Percentiles rank a stretch among this genome's conserved stretches.
Evolutionary conservation across 352 stramenopile species (phyloP).

Genomic region (Plasmopara muralis): DNA sequence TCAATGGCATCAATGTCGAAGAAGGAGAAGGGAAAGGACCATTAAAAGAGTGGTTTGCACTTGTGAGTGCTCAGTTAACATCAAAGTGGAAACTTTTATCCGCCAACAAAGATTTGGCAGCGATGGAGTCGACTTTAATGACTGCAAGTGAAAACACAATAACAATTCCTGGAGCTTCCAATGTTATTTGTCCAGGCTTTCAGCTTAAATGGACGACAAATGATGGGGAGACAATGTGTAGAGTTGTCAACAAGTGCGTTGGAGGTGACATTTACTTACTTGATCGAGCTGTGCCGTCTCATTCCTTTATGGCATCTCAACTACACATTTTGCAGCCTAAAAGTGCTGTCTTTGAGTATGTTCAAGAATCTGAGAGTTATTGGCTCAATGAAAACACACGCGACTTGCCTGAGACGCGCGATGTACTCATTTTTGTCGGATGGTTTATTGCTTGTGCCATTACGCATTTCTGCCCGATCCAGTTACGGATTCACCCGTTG

Average conservation of each 20-base stretch:
- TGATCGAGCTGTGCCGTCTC: slow-evolving; percentile 30
- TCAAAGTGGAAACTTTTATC: slow-evolving; percentile 43
- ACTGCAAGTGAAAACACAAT: slow-evolving; percentile 47
- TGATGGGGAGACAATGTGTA: slow-evolving; percentile 23
- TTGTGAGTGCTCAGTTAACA: slow-evolving; percentile 33
- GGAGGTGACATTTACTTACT: slow-evolving; percentile 41
- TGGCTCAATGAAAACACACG: slow-evolving; percentile 44
- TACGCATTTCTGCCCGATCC: slow-evolving; percentile 32
- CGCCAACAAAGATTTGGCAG: background rate
- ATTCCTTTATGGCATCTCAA: slow-evolving; percentile 35
- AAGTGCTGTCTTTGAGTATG: slow-evolving; percentile 41
- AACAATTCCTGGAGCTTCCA: slow-evolving; percentile 21
- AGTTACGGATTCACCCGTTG: slow-evolving; percentile 36
- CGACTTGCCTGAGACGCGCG: slow-evolving; percentile 30
- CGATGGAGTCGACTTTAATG: slow-evolving; percentile 13
- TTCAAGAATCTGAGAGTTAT: slow-evolving; percentile 54
- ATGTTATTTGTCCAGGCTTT: slow-evolving; percentile 21
- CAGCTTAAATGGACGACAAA: slow-evolving; percentile 30
- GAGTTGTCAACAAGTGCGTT: slow-evolving; percentile 45
- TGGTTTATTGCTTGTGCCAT: slow-evolving; percentile 60
- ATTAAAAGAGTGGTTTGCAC: slow-evolving; percentile 65
- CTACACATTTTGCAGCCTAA: slow-evolving; percentile 38
- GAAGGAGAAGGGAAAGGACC: slow-evolving; percentile 71
- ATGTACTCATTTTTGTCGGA: slow-evolving; percentile 39
- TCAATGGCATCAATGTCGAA: slow-evolving; percentile 51